Evolutionary conservation across 108 stramenopile species (phyloP), one percentile per base, ranked within the genome.

Genomic region (Aureococcus anophagefferens): DNA sequence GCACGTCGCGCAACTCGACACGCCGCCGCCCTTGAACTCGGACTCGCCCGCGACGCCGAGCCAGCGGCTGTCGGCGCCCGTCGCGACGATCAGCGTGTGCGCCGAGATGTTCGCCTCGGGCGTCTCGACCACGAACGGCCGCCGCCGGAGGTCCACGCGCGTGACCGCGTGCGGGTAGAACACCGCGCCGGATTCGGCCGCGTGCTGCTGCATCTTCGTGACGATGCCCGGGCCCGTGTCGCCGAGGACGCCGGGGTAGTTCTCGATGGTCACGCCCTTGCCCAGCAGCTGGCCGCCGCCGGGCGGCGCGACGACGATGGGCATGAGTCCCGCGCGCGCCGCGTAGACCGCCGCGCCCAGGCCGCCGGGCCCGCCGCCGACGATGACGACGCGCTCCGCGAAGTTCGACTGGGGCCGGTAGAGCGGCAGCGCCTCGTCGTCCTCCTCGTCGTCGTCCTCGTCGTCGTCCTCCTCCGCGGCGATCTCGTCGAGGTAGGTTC

Each of bases 51-150:
- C 79, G 7, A 94, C 81, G 30, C 83, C 83, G 46, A 97, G 81
- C 96, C 96, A 97, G 51, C 90, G 88, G 77, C 87, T 83, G 74
- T 93, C 93, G 21, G 96, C 96, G 13, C 96, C 96, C 29, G 96
- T 97, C 1, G 93, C 91, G 0, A 97, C 89, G 77, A 97, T 93
- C 30, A 97, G 77, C 5, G 92, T 76, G 79, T 95, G 92, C 0
- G 92, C 86, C 62, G 83, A 81, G 67, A 95, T 91, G 9, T 59
- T 59, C 51, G 69, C 71, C 33, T 84, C 85, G 15, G 88, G 74
- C 33, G 88, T 90, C 17, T 72, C 66, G 0, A 92, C 86, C 66
- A 76, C 74, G 44, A 91, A 75, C 32, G 91, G 90, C 30, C 87
- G 71, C 15, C 62, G 51, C 15, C 81, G 75, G 1, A 79, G 73